Base-by-base conservation (phyloP, 257 asterid genomes). In the Prunella vulgaris region DNA sequence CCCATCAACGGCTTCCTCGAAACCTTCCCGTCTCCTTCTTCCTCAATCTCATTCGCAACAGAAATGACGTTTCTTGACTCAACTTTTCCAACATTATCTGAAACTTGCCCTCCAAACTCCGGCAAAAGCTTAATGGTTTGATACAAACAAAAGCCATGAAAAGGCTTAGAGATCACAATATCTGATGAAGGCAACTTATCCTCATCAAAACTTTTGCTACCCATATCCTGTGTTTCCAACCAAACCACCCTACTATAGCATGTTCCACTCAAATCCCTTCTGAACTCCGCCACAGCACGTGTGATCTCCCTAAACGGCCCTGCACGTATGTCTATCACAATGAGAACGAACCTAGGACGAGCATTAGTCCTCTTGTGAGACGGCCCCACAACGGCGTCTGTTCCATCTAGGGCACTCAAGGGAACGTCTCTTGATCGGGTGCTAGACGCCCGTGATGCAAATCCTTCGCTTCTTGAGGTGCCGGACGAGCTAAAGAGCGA, bases 91-190 rank as follows among this genome's bases (percentile, higher is more conserved):
- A 21, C 54, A 53, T 60, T 44, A 3, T 33, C 37, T 3, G 52
- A n/a, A 5, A 18, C 30, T 14, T 75, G 74, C 15, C 68, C 77
- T 0, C 84, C 89, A 44, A 85, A 85, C 59, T 85, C 96, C 0
- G 91, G 97, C 46, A 93, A 54, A 49, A 90, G 88, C 10, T 63
- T 63, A 3, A 87, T 70, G 14, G 79, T 60, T 32, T 74, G 82
- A 63, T 72, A 33, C 69, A 90, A 66, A n/a, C 92, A 84, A 0
- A 97, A 88, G 7, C 97, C 98, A 46, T 93, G 96, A 5, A 93
- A 71, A 1, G 98, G 94, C 73, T 85, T 87, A 1, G 83, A 73
- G 21, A 88, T 44, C 53, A 87, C 46, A 18, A 87, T 17, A 75
- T 93, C 96, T 0, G 79, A 81, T 2, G 81, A 46, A 49, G 92